phyloP scores from a whole-genome alignment of 208 protist genomes.

The Acanthamoeba culbertsoni region DNA sequence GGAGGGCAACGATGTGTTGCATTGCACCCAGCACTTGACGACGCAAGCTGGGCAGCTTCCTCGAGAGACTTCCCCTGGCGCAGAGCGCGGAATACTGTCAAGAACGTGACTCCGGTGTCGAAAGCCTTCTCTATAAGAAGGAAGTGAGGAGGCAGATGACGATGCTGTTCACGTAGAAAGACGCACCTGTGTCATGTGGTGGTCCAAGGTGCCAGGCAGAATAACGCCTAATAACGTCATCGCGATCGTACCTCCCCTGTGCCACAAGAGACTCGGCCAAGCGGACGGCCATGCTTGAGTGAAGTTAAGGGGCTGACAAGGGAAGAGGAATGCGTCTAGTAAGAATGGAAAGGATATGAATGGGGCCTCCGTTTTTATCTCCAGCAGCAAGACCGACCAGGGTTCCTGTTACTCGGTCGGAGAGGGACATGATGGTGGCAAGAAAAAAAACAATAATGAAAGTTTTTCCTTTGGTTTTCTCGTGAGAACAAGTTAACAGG shows the following conservation, averaged over 20 bases:
- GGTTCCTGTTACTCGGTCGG: not conserved
- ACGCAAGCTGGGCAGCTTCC: not conserved
- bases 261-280: not conserved
- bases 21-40: not conserved
- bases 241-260: not conserved
- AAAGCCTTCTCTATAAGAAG: not conserved
- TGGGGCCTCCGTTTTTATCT: constrained; percentile 15
- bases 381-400: not conserved
- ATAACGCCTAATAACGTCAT: not conserved
- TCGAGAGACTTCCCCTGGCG: not conserved
- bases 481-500: no score
- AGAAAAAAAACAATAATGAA: no score
- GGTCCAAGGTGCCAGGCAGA: not conserved
- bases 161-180: no score
- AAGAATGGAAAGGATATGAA: constrained; percentile 1
- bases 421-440: no score
- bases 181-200: not conserved
- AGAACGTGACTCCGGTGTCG: not conserved
- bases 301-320: not conserved
- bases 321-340: not conserved
- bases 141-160: not conserved
- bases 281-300: not conserved
- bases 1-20: not conserved
- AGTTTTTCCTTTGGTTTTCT: no score
- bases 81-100: not conserved